These are phyloP conservation scores for Grigorovia jiainica DNA, from an alignment of 805 yeast genomes.

Conservation along the genomic window DNA sequence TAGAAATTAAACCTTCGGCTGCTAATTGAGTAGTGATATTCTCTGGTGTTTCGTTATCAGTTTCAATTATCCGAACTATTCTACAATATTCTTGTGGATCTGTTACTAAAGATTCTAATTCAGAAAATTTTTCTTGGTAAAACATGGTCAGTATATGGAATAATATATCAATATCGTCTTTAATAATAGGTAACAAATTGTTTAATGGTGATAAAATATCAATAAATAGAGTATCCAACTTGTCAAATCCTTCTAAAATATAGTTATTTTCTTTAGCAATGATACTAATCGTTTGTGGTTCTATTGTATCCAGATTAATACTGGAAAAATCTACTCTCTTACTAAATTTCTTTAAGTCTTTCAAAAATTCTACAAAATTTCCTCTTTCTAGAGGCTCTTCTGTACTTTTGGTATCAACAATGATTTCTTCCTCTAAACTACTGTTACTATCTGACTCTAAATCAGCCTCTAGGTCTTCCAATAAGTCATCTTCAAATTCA, in stretches of 20 bases:
- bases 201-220: slow-evolving; percentile 42
- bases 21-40: slow-evolving; percentile 25
- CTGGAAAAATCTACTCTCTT: slow-evolving; percentile 6
- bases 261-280: background rate
- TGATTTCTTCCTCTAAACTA: slow-evolving; percentile 7
- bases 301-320: slow-evolving; percentile 3
- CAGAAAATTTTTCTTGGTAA: slow-evolving; percentile 60
- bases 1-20: slow-evolving; percentile 33
- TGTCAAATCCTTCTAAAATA: background rate
- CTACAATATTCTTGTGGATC: slow-evolving; percentile 54
- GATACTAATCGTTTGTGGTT: background rate
- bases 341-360: slow-evolving; percentile 1
- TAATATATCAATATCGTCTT: slow-evolving; percentile 42
- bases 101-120: slow-evolving; percentile 52
- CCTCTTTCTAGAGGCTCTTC: background rate
- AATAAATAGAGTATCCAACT: background rate
- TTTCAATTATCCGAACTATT: slow-evolving; percentile 40
- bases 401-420: background rate
- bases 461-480: slow-evolving; percentile 29
- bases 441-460: slow-evolving; percentile 14
- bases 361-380: background rate
- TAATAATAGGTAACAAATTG: slow-evolving; percentile 43
- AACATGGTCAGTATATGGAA: slow-evolving; percentile 41
- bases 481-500: slow-evolving; percentile 11
- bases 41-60: slow-evolving; percentile 30